Conservation (phyloP, 73 alveolate genomes). For the Paramecium sexaurelia region DNA sequence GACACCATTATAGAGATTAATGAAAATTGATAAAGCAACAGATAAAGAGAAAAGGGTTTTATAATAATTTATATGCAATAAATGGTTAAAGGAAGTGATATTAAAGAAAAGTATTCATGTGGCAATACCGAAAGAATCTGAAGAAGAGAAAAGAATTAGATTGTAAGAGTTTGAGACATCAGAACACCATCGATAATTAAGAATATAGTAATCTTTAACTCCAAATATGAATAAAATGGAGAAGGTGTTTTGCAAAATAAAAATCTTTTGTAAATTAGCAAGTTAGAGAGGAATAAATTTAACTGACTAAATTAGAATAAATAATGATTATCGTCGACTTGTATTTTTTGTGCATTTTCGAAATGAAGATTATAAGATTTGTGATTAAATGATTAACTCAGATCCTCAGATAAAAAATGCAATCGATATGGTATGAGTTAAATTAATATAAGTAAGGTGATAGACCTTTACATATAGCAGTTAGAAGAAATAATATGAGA, state of each 20-base stretch:
- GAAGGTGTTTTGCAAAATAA: background rate
- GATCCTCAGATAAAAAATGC: background rate
- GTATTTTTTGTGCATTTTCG: background rate
- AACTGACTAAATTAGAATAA: background rate
- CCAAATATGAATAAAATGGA: background rate
- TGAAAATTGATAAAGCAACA: background rate
- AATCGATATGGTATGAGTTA: background rate
- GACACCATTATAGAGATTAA: background rate
- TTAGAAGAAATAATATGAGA: background rate
- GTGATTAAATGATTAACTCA: background rate
- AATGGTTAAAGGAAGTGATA: background rate
- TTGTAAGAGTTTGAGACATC: background rate
- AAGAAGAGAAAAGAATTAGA: background rate
- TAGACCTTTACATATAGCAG: background rate
- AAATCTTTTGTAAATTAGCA: background rate
- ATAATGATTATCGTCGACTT: background rate
- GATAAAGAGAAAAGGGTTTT: background rate
- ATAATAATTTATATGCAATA: background rate
- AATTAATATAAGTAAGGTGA: background rate
- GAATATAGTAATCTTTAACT: background rate
- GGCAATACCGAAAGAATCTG: background rate
- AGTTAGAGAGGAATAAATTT: background rate
- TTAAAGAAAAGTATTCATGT: conserved; percentile 1
- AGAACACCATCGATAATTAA: background rate
- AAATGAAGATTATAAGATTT: background rate